Conservation (phyloP, 2,329 filamentous ascomycete genomes). For the Diplocarpon rosae region DNA sequence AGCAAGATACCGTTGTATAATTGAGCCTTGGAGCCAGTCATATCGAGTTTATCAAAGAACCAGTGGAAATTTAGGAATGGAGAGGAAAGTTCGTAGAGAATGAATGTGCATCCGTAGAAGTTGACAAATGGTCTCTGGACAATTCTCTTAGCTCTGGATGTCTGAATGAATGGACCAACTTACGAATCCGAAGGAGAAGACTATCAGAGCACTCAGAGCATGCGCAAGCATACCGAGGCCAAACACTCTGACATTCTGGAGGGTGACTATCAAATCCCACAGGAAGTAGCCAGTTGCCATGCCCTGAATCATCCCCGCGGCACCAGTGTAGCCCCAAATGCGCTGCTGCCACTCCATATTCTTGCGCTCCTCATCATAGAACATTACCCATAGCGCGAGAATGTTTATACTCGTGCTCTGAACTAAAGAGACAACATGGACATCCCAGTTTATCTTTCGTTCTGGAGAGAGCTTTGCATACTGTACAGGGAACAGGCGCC, state of each 20-base stretch:
- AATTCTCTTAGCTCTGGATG: conserved; percentile 8
- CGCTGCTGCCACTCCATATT: conserved; percentile 56
- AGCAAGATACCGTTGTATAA: conserved; percentile 68
- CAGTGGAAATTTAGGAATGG: conserved; percentile 84
- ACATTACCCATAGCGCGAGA: conserved; percentile 65
- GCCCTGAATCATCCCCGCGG: conserved; percentile 60
- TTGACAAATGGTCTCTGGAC: conserved; percentile 69
- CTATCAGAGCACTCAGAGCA: conserved; percentile 59
- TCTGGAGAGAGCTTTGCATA: conserved; percentile 55
- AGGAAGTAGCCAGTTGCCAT: conserved; percentile 74
- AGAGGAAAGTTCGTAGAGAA: conserved; percentile 78
- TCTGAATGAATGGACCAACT: conserved; percentile 28
- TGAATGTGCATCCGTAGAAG: conserved; percentile 70
- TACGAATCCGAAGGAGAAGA: conserved; percentile 73
- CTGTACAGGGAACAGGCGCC: conserved; percentile 46
- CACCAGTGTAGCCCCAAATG: conserved; percentile 69
- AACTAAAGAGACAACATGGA: conserved; percentile 73
- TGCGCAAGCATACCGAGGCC: conserved; percentile 52
- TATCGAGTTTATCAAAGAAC: conserved; percentile 79
- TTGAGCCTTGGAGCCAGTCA: conserved; percentile 65
- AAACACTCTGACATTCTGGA: conserved; percentile 58
- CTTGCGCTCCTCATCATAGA: conserved; percentile 53
- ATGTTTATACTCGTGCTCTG: conserved; percentile 63
- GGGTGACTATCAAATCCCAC: conserved; percentile 67
- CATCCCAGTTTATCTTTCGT: conserved; percentile 66